These are phyloP conservation scores for Rhododendron kiyosumense DNA, from an alignment of 148 eudicot genomes.

Conservation along the genomic window DNA sequence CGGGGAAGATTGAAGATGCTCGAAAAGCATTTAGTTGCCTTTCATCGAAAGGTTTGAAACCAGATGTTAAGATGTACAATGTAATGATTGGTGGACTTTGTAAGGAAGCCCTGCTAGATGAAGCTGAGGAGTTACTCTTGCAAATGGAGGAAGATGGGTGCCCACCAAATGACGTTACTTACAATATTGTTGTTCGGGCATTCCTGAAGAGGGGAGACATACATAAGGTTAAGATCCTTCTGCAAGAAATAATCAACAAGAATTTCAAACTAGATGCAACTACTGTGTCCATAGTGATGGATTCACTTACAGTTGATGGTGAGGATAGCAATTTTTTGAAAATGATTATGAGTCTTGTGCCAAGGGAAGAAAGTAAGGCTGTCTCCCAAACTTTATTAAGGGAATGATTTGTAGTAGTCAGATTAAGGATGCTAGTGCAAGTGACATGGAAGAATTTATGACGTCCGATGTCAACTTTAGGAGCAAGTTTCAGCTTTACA, in stretches of 20 bases:
- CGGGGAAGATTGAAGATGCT: background rate
- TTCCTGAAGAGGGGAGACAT: background rate
- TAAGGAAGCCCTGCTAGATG: background rate
- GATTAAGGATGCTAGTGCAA: no score
- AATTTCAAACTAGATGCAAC: background rate
- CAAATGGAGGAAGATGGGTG: background rate
- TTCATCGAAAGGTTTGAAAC: background rate
- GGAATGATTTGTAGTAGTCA: no score
- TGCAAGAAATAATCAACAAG: background rate
- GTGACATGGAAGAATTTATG: no score
- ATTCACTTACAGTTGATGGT: no score
- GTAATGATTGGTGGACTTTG: background rate
- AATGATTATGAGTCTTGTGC: no score
- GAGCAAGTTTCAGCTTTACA: no score
- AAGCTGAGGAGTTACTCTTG: no score
- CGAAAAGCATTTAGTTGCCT: background rate
- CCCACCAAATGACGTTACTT: background rate
- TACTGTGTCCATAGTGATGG: no score
- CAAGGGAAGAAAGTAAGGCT: no score
- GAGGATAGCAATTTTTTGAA: no score
- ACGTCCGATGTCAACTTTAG: no score
- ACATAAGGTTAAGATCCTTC: background rate
- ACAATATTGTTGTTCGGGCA: background rate
- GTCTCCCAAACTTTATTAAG: no score
- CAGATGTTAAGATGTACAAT: accelerated